Conservation (phyloP, 1,284 basidiomycete species). For the Xerocomus nothofagi region DNA sequence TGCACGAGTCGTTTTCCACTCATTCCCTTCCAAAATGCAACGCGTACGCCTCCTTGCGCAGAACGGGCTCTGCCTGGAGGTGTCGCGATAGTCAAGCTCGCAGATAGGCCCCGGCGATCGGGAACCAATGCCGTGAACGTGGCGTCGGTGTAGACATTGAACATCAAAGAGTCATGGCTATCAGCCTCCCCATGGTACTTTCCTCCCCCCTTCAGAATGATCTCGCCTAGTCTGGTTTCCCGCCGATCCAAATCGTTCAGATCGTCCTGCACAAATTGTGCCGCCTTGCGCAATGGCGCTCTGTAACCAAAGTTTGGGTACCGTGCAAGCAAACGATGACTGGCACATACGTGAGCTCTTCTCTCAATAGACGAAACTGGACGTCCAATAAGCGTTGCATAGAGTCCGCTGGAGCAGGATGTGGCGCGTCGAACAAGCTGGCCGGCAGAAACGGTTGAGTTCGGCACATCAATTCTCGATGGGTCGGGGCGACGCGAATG, state of each 20-base stretch:
- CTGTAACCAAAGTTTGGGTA: slow-evolving; percentile 30
- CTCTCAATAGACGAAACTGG: slow-evolving; percentile 68
- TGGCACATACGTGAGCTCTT: slow-evolving; percentile 60
- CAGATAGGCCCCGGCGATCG: slow-evolving; percentile 49
- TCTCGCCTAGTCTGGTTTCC: slow-evolving; percentile 35
- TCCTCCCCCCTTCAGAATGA: slow-evolving; percentile 46
- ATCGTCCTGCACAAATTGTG: slow-evolving; percentile 47
- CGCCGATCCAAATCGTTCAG: slow-evolving; percentile 27
- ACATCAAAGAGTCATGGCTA: slow-evolving; percentile 47
- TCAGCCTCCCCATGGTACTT: slow-evolving; percentile 43
- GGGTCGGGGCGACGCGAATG: slow-evolving; percentile 64
- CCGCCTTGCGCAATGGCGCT: slow-evolving; percentile 50
- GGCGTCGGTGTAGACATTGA: slow-evolving; percentile 57
- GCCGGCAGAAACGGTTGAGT: slow-evolving; percentile 55
- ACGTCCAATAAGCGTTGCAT: slow-evolving; percentile 67
- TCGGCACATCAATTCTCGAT: slow-evolving; percentile 52
- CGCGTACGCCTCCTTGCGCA: slow-evolving; percentile 34
- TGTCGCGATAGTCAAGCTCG: slow-evolving; percentile 44
- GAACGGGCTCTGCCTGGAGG: slow-evolving; percentile 56
- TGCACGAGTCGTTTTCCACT: slow-evolving; percentile 52
- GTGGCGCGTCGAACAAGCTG: slow-evolving; percentile 57
- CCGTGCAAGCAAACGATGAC: background rate
- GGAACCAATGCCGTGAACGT: slow-evolving; percentile 43
- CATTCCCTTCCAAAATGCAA: slow-evolving; percentile 53
- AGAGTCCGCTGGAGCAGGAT: slow-evolving; percentile 52